Conservation (phyloP, 495 filamentous ascomycete species). For the Neurospora hispaniola region DNA sequence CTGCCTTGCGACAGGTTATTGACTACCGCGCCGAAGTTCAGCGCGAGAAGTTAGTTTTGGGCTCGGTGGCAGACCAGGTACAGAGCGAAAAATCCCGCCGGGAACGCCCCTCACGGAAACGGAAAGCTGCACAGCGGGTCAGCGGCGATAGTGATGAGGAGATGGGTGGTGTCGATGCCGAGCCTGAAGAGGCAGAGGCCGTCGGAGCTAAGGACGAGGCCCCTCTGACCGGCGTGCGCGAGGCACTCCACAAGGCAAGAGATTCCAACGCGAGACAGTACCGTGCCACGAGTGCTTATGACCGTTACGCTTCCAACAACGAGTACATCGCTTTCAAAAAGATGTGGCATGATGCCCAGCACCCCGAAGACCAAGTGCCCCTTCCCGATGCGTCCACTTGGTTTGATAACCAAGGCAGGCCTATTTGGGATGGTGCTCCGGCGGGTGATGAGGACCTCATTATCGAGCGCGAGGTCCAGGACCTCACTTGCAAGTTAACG, state of each 20-base stretch:
- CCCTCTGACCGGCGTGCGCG: constrained; percentile 18
- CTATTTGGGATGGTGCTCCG: constrained; percentile 17
- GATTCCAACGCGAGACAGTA: constrained; percentile 29
- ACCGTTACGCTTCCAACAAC: constrained; percentile 66
- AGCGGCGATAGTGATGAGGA: constrained; percentile 14
- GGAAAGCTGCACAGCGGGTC: constrained; percentile 5
- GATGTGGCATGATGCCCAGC: constrained; percentile 63
- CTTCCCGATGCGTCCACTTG: constrained; percentile 61
- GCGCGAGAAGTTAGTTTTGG: constrained; percentile 30
- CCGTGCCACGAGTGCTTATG: constrained; percentile 23
- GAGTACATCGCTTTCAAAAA: constrained; percentile 70
- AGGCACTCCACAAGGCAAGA: constrained; percentile 26
- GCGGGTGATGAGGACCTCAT: constrained; percentile 61
- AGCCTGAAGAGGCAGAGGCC: constrained; percentile 17
- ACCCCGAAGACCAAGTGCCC: constrained; percentile 52
- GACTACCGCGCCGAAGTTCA: constrained; percentile 38
- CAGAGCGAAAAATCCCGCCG: constrained; percentile 31
- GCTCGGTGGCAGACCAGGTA: constrained; percentile 35
- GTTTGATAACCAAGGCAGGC: constrained; percentile 50
- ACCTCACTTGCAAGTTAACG: constrained; percentile 74
- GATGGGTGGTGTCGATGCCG: constrained; percentile 33
- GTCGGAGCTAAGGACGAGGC: constrained; percentile 11
- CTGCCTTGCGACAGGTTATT: constrained; percentile 31
- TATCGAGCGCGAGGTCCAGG: constrained; percentile 56
- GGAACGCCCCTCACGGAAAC: neutral